Conservation (phyloP, 192 early-diverging fungal genomes). For the Chytriomyces confervae region DNA sequence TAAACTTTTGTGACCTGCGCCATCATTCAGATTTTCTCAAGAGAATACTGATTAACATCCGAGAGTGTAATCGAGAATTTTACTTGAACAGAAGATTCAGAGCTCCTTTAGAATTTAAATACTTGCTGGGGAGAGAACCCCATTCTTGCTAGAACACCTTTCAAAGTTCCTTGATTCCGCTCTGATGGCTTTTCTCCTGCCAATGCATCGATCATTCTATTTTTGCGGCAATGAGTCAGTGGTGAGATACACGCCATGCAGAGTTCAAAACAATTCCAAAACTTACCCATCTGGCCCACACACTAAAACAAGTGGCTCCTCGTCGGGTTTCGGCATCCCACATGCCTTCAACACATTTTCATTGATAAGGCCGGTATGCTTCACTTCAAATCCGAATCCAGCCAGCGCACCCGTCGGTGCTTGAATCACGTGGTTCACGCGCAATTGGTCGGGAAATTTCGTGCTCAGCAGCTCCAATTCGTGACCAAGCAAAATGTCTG, state of each 20-base stretch:
- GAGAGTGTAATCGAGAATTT: no score
- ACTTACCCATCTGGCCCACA: constrained; percentile 64
- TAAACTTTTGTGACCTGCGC: no score
- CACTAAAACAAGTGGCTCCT: constrained; percentile 45
- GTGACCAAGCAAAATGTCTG: constrained; percentile 84
- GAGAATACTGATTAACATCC: no score
- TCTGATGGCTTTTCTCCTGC: constrained; percentile 48
- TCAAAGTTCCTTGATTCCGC: constrained; percentile 74
- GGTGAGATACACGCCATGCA: not conserved
- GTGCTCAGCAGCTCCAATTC: constrained; percentile 81
- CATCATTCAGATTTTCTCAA: no score
- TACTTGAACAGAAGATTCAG: not conserved
- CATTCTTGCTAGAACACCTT: constrained; percentile 82
- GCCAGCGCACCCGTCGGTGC: constrained; percentile 30
- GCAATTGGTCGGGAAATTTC: constrained; percentile 72
- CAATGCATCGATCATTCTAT: constrained; percentile 45
- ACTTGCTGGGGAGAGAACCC: constrained; percentile 75
- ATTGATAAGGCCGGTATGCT: constrained; percentile 65
- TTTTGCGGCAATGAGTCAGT: not conserved
- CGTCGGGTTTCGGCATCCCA: constrained; percentile 61
- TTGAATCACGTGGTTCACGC: constrained; percentile 84
- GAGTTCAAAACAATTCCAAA: constrained; percentile 27
- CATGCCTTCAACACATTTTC: constrained; percentile 49
- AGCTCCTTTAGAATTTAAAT: constrained; percentile 76
- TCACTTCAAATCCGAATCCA: constrained; percentile 37